Base-by-base conservation (phyloP, 345 rosid species). In the Noccaea bulbosa region DNA sequence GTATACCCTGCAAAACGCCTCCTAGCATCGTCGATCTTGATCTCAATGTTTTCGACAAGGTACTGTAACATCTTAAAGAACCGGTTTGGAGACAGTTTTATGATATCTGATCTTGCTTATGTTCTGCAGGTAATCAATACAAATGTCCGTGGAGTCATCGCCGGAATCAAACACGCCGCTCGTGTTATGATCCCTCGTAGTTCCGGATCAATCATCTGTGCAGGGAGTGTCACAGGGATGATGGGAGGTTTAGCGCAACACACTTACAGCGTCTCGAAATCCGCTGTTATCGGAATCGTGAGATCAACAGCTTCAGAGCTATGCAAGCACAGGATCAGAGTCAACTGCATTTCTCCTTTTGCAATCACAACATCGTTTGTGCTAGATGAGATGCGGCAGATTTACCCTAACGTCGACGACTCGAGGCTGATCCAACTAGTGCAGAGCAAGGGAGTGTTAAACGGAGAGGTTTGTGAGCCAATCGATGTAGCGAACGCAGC, bases 401-500 rank as follows among this genome's bases (percentile, higher is more conserved):
- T 69, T 6, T 90, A 76, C 46, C 78, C 83, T 0, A 84, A 84
- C 1, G 69, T 81, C 7, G 84, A 81, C 38, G 80, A 75, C 5
- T 44, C 68, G 1, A 65, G 64, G 33, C 57, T 88, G 3, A 37
- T 54, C 69, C 62, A 80, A 45, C 79, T 88, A 55, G 47, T 90
- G 51, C 76, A 83, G 12, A 40, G 55, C 39, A 37, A 57, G 2
- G 90, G 98, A 9, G 81, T 69, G 45, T 53, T 93, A 5, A 62
- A 65, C 10, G 93, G 96, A 59, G 79, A 84, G 45, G 78, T 73
- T 30, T 88, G 88, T 62, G 93, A 93, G 69, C 78, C 96, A 0
- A 38, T n/a, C 11, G 96, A 93, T 59, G 71, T 90, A 53, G 98
- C 98, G 32, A 83, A 90, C 46, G 97, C 97, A 12, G 97, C 97